Evolutionary conservation across 192 early-diverging fungal genomes (phyloP), one percentile per base, ranked within the genome.

Genomic region (Lobosporangium transversale): DNA sequence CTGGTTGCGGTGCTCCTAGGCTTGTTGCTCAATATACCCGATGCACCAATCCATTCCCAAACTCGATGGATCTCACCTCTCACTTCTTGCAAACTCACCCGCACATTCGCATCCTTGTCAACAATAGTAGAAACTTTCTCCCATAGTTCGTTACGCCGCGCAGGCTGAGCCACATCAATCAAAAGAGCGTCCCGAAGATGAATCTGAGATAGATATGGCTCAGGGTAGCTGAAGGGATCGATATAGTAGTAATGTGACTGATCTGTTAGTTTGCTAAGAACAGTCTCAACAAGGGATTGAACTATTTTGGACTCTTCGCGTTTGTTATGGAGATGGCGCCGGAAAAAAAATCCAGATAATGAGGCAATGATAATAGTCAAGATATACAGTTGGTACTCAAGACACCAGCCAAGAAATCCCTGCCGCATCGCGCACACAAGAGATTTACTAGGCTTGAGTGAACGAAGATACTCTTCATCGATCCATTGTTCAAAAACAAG

Each of bases 41-140:
- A 51, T 2, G 66, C 80, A 4, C 87, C 88, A 11, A 88, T 82
- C 88, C 88, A 90, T 50, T 90, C 87, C 88, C 88, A 90, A 32
- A 83, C 84, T 23, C 87, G 83, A 68, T 87, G 83, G 9, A 83
- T 82, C 64, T 90, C 88, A 6, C 88, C 88, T 1, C 81, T 68
- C 8, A 88, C 82, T 2, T 85, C 85, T 17, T 84, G 84, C 10
- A 83, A 81, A 10, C 87, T 66, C 35, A 81, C 84, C 15, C 87
- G 87, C 26, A 90, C 87, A 51, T 87, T 88, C 14, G 87, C 79
- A 30, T 85, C 87, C 24, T 75, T 76, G 62, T 87, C 88, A 1
- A 90, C 85, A 18, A 84, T 78, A 3, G 59, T 48, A 14, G 83
- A 78, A 40, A 88, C 87, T 4, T 85, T 80, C 30, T 87, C 84